Conservation (phyloP, 192 early-diverging fungal species). For the Podila horticola region DNA sequence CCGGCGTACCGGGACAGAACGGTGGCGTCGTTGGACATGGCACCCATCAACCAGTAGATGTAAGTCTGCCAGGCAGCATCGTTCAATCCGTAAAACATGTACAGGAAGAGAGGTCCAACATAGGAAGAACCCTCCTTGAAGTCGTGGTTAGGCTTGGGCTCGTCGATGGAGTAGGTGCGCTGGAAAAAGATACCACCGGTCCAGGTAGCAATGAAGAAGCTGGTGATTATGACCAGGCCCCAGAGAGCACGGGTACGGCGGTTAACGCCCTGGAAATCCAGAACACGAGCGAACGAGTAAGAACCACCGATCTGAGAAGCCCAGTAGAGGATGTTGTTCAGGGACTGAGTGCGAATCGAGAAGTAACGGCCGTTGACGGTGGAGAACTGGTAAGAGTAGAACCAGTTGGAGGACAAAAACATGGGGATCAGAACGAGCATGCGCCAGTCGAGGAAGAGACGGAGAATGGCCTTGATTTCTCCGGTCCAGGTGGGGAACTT, state of each 20-base stretch:
- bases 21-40: constrained; percentile 84
- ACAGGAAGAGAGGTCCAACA: constrained; percentile 72
- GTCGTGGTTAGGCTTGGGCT: constrained; percentile 50
- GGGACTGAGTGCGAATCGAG: constrained; percentile 71
- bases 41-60: constrained; percentile 88
- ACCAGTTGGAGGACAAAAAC: constrained; percentile 82
- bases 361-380: constrained; percentile 74
- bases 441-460: constrained; percentile 70
- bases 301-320: constrained; percentile 78
- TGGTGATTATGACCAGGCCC: constrained; percentile 60
- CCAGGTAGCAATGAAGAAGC: constrained; percentile 71
- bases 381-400: constrained; percentile 76
- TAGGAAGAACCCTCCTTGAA: constrained; percentile 57
- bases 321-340: constrained; percentile 86
- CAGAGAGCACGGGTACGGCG: constrained; percentile 74
- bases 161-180: constrained; percentile 55
- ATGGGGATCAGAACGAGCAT: constrained; percentile 77
- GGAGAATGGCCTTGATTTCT: constrained; percentile 62
- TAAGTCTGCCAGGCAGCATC: constrained; percentile 85
- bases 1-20: constrained; percentile 79
- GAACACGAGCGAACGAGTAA: constrained; percentile 69
- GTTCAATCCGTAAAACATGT: constrained; percentile 78
- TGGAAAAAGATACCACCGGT: constrained; percentile 71
- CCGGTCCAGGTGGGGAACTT: constrained; percentile 74
- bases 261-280: constrained; percentile 64